These are phyloP conservation scores for Tricholoma matsutake DNA, from an alignment of 768 basidiomycete genomes.

Conservation along the genomic window DNA sequence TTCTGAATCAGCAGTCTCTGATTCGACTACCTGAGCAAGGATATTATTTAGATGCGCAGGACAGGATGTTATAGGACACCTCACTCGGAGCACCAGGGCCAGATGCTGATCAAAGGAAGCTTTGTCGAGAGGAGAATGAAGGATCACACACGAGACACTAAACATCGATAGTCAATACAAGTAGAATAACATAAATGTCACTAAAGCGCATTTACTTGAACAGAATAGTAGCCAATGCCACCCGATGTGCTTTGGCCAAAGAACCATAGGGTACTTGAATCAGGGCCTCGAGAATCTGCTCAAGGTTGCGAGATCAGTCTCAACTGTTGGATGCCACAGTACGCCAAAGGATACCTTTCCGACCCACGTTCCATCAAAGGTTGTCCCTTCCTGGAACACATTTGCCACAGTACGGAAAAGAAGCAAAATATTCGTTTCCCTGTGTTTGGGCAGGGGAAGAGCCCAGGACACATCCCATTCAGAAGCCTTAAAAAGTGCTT, in stretches of 20 bases:
- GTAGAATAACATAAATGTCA: background rate
- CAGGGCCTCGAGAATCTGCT: slow-evolving; percentile 58
- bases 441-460: slow-evolving; percentile 57
- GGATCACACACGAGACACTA: slow-evolving; percentile 62
- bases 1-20: slow-evolving; percentile 59
- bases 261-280: slow-evolving; percentile 46
- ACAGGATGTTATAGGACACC: slow-evolving; percentile 6
- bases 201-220: slow-evolving; percentile 70
- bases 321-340: background rate
- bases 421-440: slow-evolving; percentile 85
- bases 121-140: slow-evolving; percentile 40
- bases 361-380: slow-evolving; percentile 48
- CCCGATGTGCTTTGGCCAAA: slow-evolving; percentile 66
- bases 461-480: slow-evolving; percentile 61
- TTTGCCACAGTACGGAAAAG: slow-evolving; percentile 81
- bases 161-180: slow-evolving; percentile 4
- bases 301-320: background rate
- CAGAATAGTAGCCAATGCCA: slow-evolving; percentile 76
- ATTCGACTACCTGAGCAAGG: slow-evolving; percentile 40
- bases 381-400: slow-evolving; percentile 56
- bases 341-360: slow-evolving; percentile 37
- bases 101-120: slow-evolving; percentile 41
- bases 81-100: slow-evolving; percentile 45
- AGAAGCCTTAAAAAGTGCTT: slow-evolving; percentile 61
- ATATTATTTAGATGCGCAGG: background rate